These are phyloP conservation scores for Pistacia integerrima DNA, from an alignment of 345 rosid species.

Conservation along the genomic window DNA sequence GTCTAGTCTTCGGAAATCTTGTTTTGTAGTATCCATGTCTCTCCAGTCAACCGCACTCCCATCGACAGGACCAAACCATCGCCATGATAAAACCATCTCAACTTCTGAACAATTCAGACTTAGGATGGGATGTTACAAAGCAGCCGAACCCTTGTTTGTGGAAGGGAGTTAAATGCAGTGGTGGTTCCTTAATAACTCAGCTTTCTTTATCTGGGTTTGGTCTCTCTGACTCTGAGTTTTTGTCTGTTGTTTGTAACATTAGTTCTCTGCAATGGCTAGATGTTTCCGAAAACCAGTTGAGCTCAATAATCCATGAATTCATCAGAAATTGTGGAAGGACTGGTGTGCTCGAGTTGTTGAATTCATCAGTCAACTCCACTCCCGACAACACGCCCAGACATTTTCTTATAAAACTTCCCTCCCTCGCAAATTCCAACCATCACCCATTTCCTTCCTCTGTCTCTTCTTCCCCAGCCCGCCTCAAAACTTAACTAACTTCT, in stretches of 20 bases:
- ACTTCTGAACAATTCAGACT: no score
- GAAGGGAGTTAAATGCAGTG: conserved; percentile 57
- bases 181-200: conserved; percentile 30
- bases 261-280: conserved; percentile 57
- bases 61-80: no score
- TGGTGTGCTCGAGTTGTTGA: conserved; percentile 45
- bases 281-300: conserved; percentile 50
- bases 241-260: conserved; percentile 54
- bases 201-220: conserved; percentile 43
- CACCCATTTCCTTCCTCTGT: background rate
- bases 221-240: conserved; percentile 40
- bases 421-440: conserved; percentile 1
- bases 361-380: conserved; percentile 12
- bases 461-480: conserved; percentile 14
- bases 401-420: no score
- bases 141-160: conserved; percentile 57
- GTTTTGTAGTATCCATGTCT: background rate
- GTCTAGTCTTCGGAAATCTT: no score
- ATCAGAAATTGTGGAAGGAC: conserved; percentile 43
- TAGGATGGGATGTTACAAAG: background rate
- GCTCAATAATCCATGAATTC: conserved; percentile 51
- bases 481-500: conserved; percentile 1
- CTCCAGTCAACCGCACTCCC: no score
- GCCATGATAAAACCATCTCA: no score
- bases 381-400: no score